phyloP scores from a whole-genome alignment of 352 stramenopile species.

The Pythium brachiatum region DNA sequence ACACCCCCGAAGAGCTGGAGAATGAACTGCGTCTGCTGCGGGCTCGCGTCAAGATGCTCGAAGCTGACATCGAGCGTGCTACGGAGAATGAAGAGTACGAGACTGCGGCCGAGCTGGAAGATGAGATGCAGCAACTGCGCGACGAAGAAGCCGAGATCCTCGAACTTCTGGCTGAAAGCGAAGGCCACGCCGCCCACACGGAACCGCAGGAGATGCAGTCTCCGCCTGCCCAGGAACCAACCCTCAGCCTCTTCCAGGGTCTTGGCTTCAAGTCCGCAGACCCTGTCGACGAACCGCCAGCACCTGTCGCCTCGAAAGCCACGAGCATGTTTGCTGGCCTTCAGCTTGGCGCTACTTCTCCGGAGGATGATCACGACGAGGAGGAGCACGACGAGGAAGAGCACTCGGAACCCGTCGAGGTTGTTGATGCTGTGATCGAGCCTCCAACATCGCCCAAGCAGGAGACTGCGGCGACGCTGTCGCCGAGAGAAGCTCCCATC shows the following conservation, averaged over 20 bases:
- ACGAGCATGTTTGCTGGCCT: constrained; percentile 23
- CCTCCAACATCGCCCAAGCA: background rate
- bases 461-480: background rate
- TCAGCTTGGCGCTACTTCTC: constrained; percentile 4
- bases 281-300: background rate
- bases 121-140: constrained; percentile 57
- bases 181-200: constrained; percentile 5
- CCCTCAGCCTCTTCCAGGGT: constrained; percentile 15
- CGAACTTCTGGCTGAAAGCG: constrained; percentile 31
- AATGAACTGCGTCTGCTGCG: constrained; percentile 45
- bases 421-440: background rate
- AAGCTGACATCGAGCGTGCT: constrained; percentile 62
- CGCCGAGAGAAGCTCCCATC: constrained; percentile 10
- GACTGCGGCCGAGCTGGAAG: constrained; percentile 50
- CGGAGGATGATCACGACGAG: background rate
- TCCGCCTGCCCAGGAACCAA: background rate
- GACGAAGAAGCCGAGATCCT: constrained; percentile 49
- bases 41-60: constrained; percentile 49
- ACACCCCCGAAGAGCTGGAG: constrained; percentile 22
- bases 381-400: background rate
- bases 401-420: background rate
- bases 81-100: constrained; percentile 76
- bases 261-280: constrained; percentile 1
- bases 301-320: background rate
- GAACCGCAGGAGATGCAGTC: background rate